Evolutionary conservation across 257 asterid species (phyloP).

Genomic region (Rhazya stricta): DNA sequence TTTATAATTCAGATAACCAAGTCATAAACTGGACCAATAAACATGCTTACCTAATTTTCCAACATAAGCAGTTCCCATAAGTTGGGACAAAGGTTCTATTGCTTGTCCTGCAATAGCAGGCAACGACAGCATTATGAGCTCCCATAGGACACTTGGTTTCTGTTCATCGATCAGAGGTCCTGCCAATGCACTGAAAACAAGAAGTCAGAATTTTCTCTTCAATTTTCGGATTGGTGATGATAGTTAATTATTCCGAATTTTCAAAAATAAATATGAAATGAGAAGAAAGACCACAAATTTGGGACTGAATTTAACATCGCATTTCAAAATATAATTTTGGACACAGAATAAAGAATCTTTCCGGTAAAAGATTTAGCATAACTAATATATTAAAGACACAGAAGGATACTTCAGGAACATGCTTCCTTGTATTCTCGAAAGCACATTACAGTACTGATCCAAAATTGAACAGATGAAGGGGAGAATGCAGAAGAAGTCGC

Average conservation of each 20-base stretch:
- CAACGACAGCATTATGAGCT: constrained; percentile 30
- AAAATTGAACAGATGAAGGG: not conserved
- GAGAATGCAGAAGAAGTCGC: not conserved
- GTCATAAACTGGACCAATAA: not conserved
- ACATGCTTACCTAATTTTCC: constrained; percentile 29
- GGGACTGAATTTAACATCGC: not conserved
- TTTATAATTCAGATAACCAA: not conserved
- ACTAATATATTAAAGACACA: not conserved
- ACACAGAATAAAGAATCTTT: not conserved
- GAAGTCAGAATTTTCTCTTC: not conserved
- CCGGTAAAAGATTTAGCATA: not conserved
- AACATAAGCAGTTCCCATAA: constrained; percentile 36
- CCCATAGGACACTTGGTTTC: constrained; percentile 21
- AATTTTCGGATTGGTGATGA: not conserved
- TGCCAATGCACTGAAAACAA: constrained; percentile 23
- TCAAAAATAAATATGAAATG: not conserved
- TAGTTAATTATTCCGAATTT: not conserved
- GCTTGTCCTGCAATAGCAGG: constrained; percentile 46
- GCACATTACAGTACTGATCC: not conserved
- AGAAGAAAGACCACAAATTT: not conserved
- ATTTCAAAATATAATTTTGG: not conserved
- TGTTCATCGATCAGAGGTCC: constrained; percentile 13
- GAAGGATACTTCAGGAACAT: not conserved
- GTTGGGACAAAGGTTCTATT: constrained; percentile 35
- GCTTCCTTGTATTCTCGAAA: not conserved